Conservation (phyloP, 768 basidiomycete genomes). For the Boletus vermiculosoides region DNA sequence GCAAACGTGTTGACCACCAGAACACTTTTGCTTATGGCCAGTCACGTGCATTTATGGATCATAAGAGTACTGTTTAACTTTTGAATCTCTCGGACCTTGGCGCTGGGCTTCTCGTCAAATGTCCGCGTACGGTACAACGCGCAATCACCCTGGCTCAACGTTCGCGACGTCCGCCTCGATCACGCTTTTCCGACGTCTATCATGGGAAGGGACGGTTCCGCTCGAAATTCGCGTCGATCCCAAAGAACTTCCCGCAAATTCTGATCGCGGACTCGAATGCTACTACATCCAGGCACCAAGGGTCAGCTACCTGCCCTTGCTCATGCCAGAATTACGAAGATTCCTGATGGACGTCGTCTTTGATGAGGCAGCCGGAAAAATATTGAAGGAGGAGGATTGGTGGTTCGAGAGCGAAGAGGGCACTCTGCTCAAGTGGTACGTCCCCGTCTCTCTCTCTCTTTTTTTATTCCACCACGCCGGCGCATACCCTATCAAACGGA, state of each 20-base stretch:
- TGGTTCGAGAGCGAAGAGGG: constrained; percentile 96
- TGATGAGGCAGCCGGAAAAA: constrained; percentile 75
- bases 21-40: background rate
- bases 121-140: constrained; percentile 53
- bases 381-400: constrained; percentile 87
- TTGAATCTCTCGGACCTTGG: constrained; percentile 1
- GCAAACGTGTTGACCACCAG: too few species aligned
- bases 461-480: background rate
- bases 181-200: constrained; percentile 80
- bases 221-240: constrained; percentile 87
- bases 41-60: constrained; percentile 13
- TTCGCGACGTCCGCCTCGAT: constrained; percentile 60
- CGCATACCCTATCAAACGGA: background rate
- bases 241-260: constrained; percentile 86
- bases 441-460: constrained; percentile 12
- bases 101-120: constrained; percentile 29
- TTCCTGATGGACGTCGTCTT: constrained; percentile 92
- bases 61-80: background rate
- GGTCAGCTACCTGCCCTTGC: constrained; percentile 88
- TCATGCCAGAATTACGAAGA: constrained; percentile 84
- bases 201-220: constrained; percentile 90
- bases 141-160: constrained; percentile 46
- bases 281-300: constrained; percentile 91
- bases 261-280: constrained; percentile 84
- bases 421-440: constrained; percentile 82